Base-by-base conservation (phyloP, 331 rosid genomes). In the Saraca asoca region DNA sequence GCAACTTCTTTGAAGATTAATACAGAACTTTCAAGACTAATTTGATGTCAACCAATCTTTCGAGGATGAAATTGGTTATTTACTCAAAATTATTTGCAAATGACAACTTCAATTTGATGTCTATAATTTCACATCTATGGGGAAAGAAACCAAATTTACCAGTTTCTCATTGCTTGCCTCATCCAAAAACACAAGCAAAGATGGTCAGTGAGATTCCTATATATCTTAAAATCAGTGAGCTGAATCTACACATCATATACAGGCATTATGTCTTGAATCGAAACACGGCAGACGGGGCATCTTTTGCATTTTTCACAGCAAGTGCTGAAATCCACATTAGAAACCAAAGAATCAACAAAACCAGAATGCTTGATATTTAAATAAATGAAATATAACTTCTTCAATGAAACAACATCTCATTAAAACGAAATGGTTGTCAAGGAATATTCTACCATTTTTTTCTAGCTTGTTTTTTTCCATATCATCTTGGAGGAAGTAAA, bases 281-380 rank as follows among this genome's bases (percentile, higher is more conserved):
- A 2, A 51, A 83, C 81, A 2, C 98, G 98, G 79, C 96, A 91
- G 41, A 85, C 81, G 35, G 98, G 98, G 82, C 98, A 91, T 65
- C 71, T 79, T 56, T 80, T 80, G 61, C 98, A 91, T 78, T 87
- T 91, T 60, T 73, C 88, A 62, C 95, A 69, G 75, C 98, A 89
- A 13, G 87, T 78, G 76, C 98, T 91, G 88, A 79, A 46, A 81
- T 74, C 52, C 70, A 48, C 52, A 12, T 31, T 7, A 35, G 8
- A 29, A 3, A 24, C 31, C 31, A 24, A 3, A 20, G 16, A 60
- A 24, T 24, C 18, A 39, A 10, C 43, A 6, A 8, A 39, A 5
- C 11, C 43, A 39, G 43, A 39, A 39, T 39, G 42, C 31, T 24
- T 24, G 3, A 24, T 1, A 24, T 24, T 1, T 24, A 24, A 24